Evolutionary conservation across 305 asterid genomes (phyloP).

Genomic region (Rubia tinctorum): DNA sequence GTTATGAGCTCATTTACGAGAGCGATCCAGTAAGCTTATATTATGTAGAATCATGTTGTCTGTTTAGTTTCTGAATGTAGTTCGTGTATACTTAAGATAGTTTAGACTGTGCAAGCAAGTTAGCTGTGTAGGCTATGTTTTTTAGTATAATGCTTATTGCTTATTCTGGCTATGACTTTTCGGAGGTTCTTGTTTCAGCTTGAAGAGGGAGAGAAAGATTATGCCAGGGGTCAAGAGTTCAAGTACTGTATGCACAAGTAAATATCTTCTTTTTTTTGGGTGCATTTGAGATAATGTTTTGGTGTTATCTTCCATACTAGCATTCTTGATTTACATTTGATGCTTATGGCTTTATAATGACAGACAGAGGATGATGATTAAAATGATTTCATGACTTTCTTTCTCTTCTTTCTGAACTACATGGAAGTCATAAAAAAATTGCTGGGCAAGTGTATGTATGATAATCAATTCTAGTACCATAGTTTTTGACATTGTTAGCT

Average conservation of each 20-base stretch:
- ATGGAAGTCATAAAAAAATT: too few species aligned
- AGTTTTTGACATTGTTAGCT: neutral
- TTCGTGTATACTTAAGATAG: neutral
- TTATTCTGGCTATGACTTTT: conserved; percentile 17
- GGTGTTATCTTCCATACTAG: neutral
- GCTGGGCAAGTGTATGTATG: too few species aligned
- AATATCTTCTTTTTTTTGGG: neutral
- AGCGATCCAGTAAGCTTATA: conserved; percentile 77
- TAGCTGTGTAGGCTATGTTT: conserved; percentile 2
- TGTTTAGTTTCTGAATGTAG: neutral
- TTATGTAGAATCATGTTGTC: neutral
- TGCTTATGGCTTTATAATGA: neutral
- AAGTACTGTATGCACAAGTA: conserved; percentile 96
- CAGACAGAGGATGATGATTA: neutral
- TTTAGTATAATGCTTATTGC: conserved; percentile 5
- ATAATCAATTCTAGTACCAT: neutral
- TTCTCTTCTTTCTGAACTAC: neutral
- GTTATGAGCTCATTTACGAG: conserved; percentile 75
- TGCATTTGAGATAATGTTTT: neutral
- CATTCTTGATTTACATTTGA: conserved; percentile 1
- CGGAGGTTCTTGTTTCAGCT: conserved; percentile 41
- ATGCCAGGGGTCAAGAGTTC: conserved; percentile 70
- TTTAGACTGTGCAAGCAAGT: neutral
- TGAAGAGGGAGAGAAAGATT: conserved; percentile 97
- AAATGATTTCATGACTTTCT: neutral